Base-by-base conservation (phyloP, 2,329 filamentous ascomycete genomes). In the Fusarium staphyleae region DNA sequence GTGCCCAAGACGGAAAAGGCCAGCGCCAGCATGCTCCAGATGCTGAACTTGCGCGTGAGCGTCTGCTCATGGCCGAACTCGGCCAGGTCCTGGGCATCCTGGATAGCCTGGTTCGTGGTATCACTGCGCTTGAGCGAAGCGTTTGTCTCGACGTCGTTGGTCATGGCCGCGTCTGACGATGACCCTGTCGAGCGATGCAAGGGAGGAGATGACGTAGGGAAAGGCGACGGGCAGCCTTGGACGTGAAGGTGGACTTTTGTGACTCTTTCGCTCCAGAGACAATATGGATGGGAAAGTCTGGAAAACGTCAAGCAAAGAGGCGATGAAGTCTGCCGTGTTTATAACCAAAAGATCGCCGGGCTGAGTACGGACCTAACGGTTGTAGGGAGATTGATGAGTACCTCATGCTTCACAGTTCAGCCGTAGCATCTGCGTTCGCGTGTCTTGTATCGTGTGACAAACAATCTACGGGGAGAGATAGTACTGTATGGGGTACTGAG, bases 1-100 rank as follows among this genome's bases (percentile, higher is more conserved):
- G 82, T 85, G 52, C 82, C 82, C 24, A 85, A 72, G 12, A 85
- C 80, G 52, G 77, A 81, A 53, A 85, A 83, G 22, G 82, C 79
- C 15, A 85, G 74, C 15, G 80, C 78, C 10, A 85, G 73, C 80
- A 85, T 83, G 67, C 80, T 83, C 78, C 76, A 79, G 6, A 78
- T 68, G 65, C 75, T 75, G 65, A 85, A 85, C 60, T 84, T 78
- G 54, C 75, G 74, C 3, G 68, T 62, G 33, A 78, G 71, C 13
- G 62, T 63, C 66, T 78, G 72, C 35, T 65, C 67, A 57, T 78
- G 76, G 55, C 75, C 76, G 12, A 78, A 65, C 30, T 68, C 68
- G 22, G 75, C 76, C 18, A 78, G 74, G 48, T 77, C 74, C 22
- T 66, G 66, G 11, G 71, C 74, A 64, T 78, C 75, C 42, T 68